Conservation (phyloP, 805 yeast genomes). For the Nakazawaea holstii region DNA sequence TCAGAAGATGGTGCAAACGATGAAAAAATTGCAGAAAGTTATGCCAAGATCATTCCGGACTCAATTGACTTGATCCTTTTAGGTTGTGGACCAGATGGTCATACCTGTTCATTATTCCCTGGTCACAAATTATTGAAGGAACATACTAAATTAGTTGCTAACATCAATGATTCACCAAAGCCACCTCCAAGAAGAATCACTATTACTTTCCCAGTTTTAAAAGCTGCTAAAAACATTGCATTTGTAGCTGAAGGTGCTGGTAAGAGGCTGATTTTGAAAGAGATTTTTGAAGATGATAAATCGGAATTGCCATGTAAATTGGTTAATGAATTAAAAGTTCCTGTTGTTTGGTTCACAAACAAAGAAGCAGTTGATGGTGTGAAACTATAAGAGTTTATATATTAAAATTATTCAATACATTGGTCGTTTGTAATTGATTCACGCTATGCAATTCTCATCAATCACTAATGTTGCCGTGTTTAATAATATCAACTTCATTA, state of each 20-base stretch:
- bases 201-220: constrained; percentile 73
- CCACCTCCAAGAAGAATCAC: constrained; percentile 93
- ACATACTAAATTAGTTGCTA: constrained; percentile 44
- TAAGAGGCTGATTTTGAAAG: constrained; percentile 66
- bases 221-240: constrained; percentile 47
- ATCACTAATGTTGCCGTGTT: too few relatives aligned
- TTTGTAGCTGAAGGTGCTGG: constrained; percentile 90
- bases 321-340: constrained; percentile 55
- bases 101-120: constrained; percentile 90
- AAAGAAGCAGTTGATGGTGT: constrained; percentile 71
- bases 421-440: too few relatives aligned
- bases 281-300: constrained; percentile 54
- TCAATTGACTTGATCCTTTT: constrained; percentile 63
- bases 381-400: constrained; percentile 6
- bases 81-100: constrained; percentile 97
- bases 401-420: constrained; percentile 12
- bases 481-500: too few relatives aligned
- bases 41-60: constrained; percentile 52
- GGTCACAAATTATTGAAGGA: constrained; percentile 67
- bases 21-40: constrained; percentile 56
- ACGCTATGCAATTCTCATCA: neutral
- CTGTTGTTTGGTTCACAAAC: constrained; percentile 81
- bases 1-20: constrained; percentile 47
- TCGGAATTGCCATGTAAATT: constrained; percentile 63
- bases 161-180: constrained; percentile 81